phyloP scores from a whole-genome alignment of 2,329 filamentous ascomycete genomes.

The Pleurostoma richardsiae region DNA sequence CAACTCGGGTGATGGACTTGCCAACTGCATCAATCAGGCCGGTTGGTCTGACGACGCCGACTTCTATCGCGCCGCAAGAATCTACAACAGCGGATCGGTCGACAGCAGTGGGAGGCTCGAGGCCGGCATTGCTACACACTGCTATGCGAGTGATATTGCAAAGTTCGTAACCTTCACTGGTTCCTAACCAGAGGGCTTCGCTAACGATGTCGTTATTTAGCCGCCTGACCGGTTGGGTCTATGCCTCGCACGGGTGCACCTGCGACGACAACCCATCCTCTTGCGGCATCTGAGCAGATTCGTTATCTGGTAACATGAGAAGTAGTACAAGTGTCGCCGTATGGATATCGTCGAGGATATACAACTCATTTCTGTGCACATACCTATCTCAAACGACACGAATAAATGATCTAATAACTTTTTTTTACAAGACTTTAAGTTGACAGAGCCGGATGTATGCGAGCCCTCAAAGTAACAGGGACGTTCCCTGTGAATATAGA shows the following conservation, averaged over 20 bases:
- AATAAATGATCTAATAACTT: too few species aligned
- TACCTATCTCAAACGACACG: too few species aligned
- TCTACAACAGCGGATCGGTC: slow-evolving; percentile 44
- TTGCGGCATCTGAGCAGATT: background rate
- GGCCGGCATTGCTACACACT: background rate
- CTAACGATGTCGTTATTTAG: background rate
- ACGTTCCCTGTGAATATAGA: too few species aligned
- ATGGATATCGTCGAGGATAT: too few species aligned
- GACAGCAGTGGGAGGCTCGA: slow-evolving; percentile 4
- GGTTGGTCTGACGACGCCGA: slow-evolving; percentile 23
- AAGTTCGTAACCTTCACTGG: too few species aligned
- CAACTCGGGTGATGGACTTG: slow-evolving; percentile 32
- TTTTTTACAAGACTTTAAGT: too few species aligned
- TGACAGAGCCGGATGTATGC: too few species aligned
- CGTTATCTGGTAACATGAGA: too few species aligned
- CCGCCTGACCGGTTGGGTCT: background rate
- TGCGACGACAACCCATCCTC: background rate
- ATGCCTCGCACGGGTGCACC: background rate
- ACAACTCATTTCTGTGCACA: too few species aligned
- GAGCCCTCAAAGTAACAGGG: too few species aligned
- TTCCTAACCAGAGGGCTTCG: too few species aligned
- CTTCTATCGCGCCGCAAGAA: slow-evolving; percentile 40
- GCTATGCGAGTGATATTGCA: background rate
- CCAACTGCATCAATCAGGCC: slow-evolving; percentile 25
- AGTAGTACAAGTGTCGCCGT: too few species aligned